Conservation (phyloP, 345 rosid species). For the Dovyalis caffra region DNA sequence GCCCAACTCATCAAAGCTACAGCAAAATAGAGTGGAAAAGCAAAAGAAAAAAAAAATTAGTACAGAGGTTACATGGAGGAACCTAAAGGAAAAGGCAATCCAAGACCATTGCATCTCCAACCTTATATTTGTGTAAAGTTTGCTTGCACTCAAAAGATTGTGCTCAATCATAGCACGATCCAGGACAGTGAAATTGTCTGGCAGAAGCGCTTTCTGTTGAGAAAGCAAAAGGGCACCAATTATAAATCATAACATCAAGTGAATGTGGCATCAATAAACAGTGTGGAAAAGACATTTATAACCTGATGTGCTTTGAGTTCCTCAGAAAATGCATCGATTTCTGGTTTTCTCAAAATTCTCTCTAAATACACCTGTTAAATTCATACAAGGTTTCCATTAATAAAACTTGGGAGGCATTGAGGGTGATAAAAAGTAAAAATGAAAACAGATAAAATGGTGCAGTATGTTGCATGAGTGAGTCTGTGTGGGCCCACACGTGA, state of each 20-base stretch:
- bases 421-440: background rate
- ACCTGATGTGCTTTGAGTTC: constrained; percentile 97
- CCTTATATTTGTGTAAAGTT: constrained; percentile 96
- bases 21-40: constrained; percentile 9
- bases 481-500: background rate
- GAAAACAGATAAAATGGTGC: background rate
- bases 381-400: constrained; percentile 3
- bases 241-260: background rate
- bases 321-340: constrained; percentile 89
- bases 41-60: constrained; percentile 3
- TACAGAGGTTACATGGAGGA: background rate
- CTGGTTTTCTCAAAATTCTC: constrained; percentile 93
- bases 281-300: constrained; percentile 9
- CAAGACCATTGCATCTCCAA: constrained; percentile 20
- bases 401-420: background rate
- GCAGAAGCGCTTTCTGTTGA: constrained; percentile 83
- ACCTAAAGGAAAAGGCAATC: background rate
- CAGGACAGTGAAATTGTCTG: constrained; percentile 91
- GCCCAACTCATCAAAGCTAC: constrained; percentile 92
- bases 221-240: constrained; percentile 10
- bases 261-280: constrained; percentile 8
- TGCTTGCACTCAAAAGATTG: constrained; percentile 94
- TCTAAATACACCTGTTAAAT: constrained; percentile 80
- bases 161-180: constrained; percentile 99
- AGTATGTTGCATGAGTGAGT: background rate